Base-by-base conservation (phyloP, 345 rosid species). In the Bruguiera sexangula region DNA sequence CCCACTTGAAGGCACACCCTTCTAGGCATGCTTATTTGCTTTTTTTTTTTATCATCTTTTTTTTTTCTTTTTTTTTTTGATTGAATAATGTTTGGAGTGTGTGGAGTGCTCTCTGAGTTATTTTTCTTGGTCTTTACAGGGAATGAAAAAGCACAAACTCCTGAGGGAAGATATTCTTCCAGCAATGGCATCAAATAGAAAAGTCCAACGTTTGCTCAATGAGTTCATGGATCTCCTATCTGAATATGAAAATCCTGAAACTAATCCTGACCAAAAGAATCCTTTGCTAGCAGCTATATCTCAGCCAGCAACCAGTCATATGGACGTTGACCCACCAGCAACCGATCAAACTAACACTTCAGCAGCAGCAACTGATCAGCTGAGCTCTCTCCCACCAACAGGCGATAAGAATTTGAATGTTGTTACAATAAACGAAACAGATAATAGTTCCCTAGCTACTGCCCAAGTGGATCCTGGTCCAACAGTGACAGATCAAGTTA, bases 191-290 rank as follows among this genome's bases (percentile, higher is more conserved):
- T 82, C 98, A 36, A 96, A 96, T 78, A 81, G 99, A 63, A 96
- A 92, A 82, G 99, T 96, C 50, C 99, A 96, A 83, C 87, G 97
- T 39, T 83, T 96, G 43, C 96, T 96, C 53, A 90, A 87, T 30
- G 99, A 96, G 79, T 96, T 96, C 71, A 85, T 92, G 85, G 94
- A 96, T 84, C 93, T 90, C 54, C 78, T 96, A 21, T 92, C 98
- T 50, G 99, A 96, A 80, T 96, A 92, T 69, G 93, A 77, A 72
- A 83, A 75, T 65, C 36, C 76, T 4, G 88, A 84, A 63, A 71
- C 67, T 69, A 73, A 74, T 55, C 24, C 51, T 19, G 82, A 81
- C 26, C 78, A 57, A 18, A 81, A 71, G 59, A 68, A 26, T 21
- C 52, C 82, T 8, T 16, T 69, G 4, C 68, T 56, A 1, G 71